Conservation (phyloP, 2,329 filamentous ascomycete genomes). For the Tolypocladium amazonense region DNA sequence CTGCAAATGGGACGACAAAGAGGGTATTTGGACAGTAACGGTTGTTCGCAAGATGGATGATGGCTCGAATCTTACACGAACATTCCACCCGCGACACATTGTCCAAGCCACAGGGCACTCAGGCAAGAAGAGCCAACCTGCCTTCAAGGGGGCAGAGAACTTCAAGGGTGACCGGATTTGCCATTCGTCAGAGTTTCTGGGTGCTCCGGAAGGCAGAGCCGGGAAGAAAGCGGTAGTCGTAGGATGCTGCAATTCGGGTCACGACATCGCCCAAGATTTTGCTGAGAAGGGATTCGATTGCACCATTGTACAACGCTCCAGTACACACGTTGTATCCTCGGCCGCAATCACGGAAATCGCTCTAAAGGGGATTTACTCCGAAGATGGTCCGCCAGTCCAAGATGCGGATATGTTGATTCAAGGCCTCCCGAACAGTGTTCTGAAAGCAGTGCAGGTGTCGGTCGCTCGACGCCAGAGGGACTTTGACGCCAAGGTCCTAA, state of each 20-base stretch:
- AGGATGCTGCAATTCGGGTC: constrained; percentile 57
- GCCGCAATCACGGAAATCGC: constrained; percentile 39
- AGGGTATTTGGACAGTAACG: constrained; percentile 43
- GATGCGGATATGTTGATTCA: constrained; percentile 55
- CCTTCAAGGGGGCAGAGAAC: constrained; percentile 41
- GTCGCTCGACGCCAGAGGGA: constrained; percentile 21
- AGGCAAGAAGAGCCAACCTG: constrained; percentile 52
- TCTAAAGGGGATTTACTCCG: constrained; percentile 38
- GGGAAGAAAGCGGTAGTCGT: constrained; percentile 55
- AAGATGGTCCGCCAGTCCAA: constrained; percentile 47
- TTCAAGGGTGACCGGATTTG: constrained; percentile 51
- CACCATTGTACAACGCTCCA: constrained; percentile 59
- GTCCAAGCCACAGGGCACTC: constrained; percentile 60
- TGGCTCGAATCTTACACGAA: constrained; percentile 38
- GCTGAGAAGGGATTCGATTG: constrained; percentile 55
- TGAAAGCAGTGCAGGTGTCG: constrained; percentile 47
- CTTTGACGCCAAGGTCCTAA: constrained; percentile 26
- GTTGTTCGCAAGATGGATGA: constrained; percentile 39
- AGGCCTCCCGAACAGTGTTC: constrained; percentile 45
- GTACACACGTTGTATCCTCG: constrained; percentile 53
- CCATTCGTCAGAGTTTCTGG: constrained; percentile 51
- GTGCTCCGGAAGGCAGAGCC: constrained; percentile 32
- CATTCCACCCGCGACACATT: constrained; percentile 50
- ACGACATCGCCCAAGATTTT: constrained; percentile 60
- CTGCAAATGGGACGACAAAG: constrained; percentile 37